phyloP scores from a whole-genome alignment of 306 rosid species.

The Cucurbita ficifolia region DNA sequence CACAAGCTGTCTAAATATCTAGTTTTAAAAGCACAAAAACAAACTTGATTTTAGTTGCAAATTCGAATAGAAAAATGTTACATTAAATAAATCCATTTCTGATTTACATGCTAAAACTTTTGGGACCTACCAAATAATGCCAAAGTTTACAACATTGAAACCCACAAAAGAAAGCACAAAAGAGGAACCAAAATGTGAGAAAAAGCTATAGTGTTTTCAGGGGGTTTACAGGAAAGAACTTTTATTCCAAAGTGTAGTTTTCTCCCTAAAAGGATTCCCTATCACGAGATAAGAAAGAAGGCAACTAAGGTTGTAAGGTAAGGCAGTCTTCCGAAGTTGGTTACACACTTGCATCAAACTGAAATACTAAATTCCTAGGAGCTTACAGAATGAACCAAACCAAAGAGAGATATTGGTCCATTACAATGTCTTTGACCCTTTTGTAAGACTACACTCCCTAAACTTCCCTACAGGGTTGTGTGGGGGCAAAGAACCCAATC shows the following conservation, averaged over 20 bases:
- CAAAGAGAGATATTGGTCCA: neutral
- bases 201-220: too few relatives aligned
- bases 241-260: too few relatives aligned
- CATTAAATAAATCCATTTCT: neutral
- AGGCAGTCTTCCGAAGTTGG: neutral
- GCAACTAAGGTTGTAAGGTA: neutral
- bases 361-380: neutral
- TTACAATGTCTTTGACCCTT: neutral
- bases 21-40: neutral
- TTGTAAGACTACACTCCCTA: neutral
- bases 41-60: neutral
- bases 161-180: neutral
- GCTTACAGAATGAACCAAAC: neutral
- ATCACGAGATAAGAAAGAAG: too few relatives aligned
- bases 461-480: neutral
- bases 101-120: neutral
- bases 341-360: neutral
- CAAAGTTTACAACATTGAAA: neutral
- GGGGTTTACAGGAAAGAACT: too few relatives aligned
- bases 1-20: neutral
- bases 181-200: too few relatives aligned
- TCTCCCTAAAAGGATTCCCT: too few relatives aligned
- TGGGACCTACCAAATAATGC: neutral
- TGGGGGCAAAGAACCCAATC: neutral
- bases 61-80: neutral